phyloP scores from a whole-genome alignment of 305 asterid genomes.

The Fraxinus angustifolia region DNA sequence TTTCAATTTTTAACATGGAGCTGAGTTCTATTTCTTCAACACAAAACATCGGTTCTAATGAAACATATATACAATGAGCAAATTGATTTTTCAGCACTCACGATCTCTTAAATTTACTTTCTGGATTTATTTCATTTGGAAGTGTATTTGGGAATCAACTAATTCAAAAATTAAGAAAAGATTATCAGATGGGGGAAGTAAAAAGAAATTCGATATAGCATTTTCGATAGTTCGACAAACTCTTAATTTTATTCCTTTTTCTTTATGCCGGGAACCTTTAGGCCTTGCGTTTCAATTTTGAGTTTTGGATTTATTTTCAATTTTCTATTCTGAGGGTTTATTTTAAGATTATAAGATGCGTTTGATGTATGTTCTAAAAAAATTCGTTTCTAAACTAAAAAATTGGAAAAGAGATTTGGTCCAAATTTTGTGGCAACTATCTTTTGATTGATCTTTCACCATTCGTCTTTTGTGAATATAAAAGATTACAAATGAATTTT shows the following conservation, averaged over 20 bases:
- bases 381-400: too few species aligned
- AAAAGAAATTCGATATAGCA: background rate
- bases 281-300: background rate
- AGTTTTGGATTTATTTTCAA: too few species aligned
- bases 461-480: background rate
- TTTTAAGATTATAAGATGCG: too few species aligned
- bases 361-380: too few species aligned
- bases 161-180: background rate
- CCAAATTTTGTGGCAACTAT: too few species aligned
- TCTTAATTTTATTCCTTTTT: background rate
- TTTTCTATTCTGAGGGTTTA: background rate
- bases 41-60: background rate
- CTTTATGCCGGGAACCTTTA: background rate
- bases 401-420: background rate
- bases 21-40: background rate
- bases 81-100: background rate
- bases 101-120: background rate
- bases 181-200: background rate
- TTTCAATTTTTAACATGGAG: background rate
- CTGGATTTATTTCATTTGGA: background rate
- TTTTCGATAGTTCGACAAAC: background rate
- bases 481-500: too few species aligned
- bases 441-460: background rate
- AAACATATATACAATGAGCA: background rate
- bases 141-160: background rate